These are phyloP conservation scores for Exophiala mesophila DNA, from an alignment of 2,329 filamentous ascomycete genomes.

Conservation along the genomic window DNA sequence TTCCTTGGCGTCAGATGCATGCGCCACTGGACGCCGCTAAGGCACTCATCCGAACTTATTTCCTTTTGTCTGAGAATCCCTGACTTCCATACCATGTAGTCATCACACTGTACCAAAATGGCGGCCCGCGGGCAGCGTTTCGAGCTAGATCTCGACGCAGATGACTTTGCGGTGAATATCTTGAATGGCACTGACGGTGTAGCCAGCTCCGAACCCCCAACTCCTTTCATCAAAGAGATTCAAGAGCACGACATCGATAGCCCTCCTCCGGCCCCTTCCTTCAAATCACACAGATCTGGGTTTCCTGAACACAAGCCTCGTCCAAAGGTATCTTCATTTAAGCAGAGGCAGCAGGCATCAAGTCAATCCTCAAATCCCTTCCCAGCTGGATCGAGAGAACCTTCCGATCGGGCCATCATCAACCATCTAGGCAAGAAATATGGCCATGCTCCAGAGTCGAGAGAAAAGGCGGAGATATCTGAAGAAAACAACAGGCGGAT, in stretches of 20 bases:
- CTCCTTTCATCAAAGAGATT: slow-evolving; percentile 61
- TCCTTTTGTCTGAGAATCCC: too few relatives aligned
- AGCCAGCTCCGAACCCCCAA: slow-evolving; percentile 20
- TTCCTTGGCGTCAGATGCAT: too few relatives aligned
- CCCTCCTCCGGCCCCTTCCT: slow-evolving; percentile 46
- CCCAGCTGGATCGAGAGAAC: slow-evolving; percentile 19
- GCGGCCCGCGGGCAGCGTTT: slow-evolving; percentile 52
- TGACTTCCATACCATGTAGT: not conserved
- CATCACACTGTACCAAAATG: too few relatives aligned
- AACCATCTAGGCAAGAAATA: slow-evolving; percentile 21
- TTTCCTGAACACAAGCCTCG: slow-evolving; percentile 89
- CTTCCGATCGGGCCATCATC: slow-evolving; percentile 23
- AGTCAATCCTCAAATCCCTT: slow-evolving; percentile 12
- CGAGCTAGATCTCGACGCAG: slow-evolving; percentile 54
- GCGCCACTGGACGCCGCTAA: too few relatives aligned
- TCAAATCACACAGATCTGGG: slow-evolving; percentile 62
- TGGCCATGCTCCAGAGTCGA: slow-evolving; percentile 42
- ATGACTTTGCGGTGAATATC: slow-evolving; percentile 31
- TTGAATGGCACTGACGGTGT: slow-evolving; percentile 28
- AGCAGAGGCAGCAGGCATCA: slow-evolving; percentile 53
- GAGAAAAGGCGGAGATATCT: slow-evolving; percentile 66
- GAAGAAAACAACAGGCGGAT: slow-evolving; percentile 72
- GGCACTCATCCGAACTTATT: too few relatives aligned
- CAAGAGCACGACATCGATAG: slow-evolving; percentile 62
- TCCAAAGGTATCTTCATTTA: slow-evolving; percentile 69